Base-by-base conservation (phyloP, 371 early-diverging fungal genomes). In the Blyttiomyces sp. region DNA sequence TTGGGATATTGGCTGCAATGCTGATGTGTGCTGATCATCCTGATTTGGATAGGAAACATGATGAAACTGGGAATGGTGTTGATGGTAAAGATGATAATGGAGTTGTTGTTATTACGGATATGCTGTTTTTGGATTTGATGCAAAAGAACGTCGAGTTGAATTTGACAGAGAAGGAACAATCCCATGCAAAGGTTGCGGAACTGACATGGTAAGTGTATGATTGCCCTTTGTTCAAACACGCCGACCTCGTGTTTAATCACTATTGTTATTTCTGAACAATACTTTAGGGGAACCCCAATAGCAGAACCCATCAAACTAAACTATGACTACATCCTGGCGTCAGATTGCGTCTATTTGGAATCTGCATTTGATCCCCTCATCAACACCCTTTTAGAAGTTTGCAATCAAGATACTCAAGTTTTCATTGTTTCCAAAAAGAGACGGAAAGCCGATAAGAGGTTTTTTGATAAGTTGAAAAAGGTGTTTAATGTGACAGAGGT, bases 321-420 rank as follows among this genome's bases (percentile, higher is more conserved):
- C 13, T 59, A 27, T 28, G 66, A 65, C 27, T 42, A 59, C 17
- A 65, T 70, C 35, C 51, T 70, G 13, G 58, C 53, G 17, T 33
- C 70, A 1, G 70, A 70, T 46, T 70, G 70, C 43, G 59, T 66
- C 2, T 70, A 70, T 43, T 56, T 70, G 0, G 70, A 70, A 48
- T 28, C 62, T 6, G 57, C 57, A 1, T 70, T 70, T 43, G 70
- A 65, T 16, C 66, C 66, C 4, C 57, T 70, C 17, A 34, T 70
- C 11, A 24, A 62, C 42, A 65, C 70, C 16, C 57, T 70, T 21
- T 13, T 19, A 0, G 70, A 65, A 19, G 56, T 70, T 6, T 55
- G 45, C 48, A 24, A 42, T 16, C 33, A 30, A 21, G 27, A 33
- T 17, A 65, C 66, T 1, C 55, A 61, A 36, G 31, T 63, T 23